Evolutionary conservation across 352 stramenopile species (phyloP), one percentile per base, ranked within the genome.

Genomic region (Globisporangium rhizosaccharum): DNA sequence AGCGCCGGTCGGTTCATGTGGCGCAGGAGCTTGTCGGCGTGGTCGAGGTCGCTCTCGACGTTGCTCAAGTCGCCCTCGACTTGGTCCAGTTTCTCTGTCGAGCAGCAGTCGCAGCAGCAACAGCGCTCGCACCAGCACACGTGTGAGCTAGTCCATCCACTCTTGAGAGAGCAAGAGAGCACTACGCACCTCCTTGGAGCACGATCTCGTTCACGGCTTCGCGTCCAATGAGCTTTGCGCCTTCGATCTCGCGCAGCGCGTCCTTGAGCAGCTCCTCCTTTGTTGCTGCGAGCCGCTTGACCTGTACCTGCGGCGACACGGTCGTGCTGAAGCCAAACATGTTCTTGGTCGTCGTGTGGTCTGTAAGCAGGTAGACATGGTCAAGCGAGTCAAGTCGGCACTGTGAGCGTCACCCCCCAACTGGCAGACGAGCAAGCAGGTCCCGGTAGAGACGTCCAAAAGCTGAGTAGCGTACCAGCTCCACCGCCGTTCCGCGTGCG

Each of bases 171-270:
- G 33, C 41, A 26, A 49, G 58, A 46, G 46, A 18, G n/a, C 5
- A 25, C 0, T 70, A 6, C 56, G 20, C 53, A 84, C 73, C 73
- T 58, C 75, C 82, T 56, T 92, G 82, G 26, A 74, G 52, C 17
- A 84, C 79, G 48, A 92, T 91, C 61, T 94, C 82, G 28, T 75
- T 79, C 56, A 82, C 88, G 0, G 78, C 84, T 46, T 86, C 76
- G 23, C 75, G 71, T 12, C 82, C 85, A 14, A 90, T 74, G 41
- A 77, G 59, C 64, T 90, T 88, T 33, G 85, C 85, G 20, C 73
- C 74, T 66, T 91, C 76, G 48, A 91, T 73, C 55, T 92, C 80
- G 8, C 82, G 67, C 56, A 94, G 71, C 18, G 85, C 85, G 33
- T 88, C 75, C n/a, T 73, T 71, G 2, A 94, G 73, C 58, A 89